Evolutionary conservation across 768 basidiomycete genomes (phyloP).

Genomic region (Kwoniella dejecticola): DNA sequence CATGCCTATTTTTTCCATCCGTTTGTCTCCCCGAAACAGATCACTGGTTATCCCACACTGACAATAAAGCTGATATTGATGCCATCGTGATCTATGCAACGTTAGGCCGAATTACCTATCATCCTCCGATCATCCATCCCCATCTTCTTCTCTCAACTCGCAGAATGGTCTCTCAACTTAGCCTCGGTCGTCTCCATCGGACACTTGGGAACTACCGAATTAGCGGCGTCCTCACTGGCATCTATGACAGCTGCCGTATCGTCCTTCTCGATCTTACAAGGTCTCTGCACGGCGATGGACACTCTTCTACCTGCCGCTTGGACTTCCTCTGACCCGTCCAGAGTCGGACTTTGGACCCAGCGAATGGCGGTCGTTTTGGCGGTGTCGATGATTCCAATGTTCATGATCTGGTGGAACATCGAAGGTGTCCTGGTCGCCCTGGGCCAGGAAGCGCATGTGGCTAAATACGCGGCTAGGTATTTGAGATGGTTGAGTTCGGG

Average conservation of each 20-base stretch:
- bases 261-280: slow-evolving; percentile 77
- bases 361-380: slow-evolving; percentile 63
- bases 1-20: too few species aligned
- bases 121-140: slow-evolving; percentile 42
- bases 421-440: slow-evolving; percentile 70
- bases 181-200: slow-evolving; percentile 84
- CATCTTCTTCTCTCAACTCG: slow-evolving; percentile 49
- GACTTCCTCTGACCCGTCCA: slow-evolving; percentile 79
- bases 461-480: slow-evolving; percentile 72
- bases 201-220: slow-evolving; percentile 82
- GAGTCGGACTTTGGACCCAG: slow-evolving; percentile 89
- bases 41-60: too few species aligned
- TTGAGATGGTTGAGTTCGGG: slow-evolving; percentile 75
- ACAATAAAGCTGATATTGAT: too few species aligned
- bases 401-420: slow-evolving; percentile 76
- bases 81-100: too few species aligned
- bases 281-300: slow-evolving; percentile 81
- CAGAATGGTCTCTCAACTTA: slow-evolving; percentile 81
- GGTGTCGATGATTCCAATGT: slow-evolving; percentile 59
- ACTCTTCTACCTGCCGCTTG: slow-evolving; percentile 92
- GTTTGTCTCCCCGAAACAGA: too few species aligned
- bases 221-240: slow-evolving; percentile 72
- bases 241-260: slow-evolving; percentile 61
- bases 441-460: slow-evolving; percentile 73
- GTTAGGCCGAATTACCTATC: slow-evolving; percentile 49